Evolutionary conservation across 1,284 basidiomycete species (phyloP), one percentile per base, ranked within the genome.

Genomic region (Xerocomus tenax): DNA sequence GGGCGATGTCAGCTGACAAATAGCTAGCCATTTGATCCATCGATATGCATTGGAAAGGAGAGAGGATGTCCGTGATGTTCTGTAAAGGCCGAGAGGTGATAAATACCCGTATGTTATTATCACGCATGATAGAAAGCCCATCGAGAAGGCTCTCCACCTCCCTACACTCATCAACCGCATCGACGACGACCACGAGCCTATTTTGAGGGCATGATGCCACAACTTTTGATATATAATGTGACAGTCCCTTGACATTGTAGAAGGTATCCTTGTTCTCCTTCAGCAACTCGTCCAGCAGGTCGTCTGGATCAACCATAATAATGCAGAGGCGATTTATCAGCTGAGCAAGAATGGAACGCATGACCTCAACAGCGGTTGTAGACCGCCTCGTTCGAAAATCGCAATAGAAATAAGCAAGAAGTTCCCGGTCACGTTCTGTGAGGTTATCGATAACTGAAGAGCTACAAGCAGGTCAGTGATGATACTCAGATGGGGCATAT

Each of bases 331-430:
- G 40, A 0, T 5, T 2, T 0, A 1, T 16, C 1, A 59, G 15
- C 38, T 55, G 57, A 0, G 44, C 30, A 8, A 59, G 45, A 36
- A 59, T 15, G 12, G 54, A 57, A 4, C 51, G 38, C 36, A 54
- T 50, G 4, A 55, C 57, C 15, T 57, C 55, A 2, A 57, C 16
- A 3, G 57, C 36, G 13, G 7, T 49, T 0, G 54, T 57, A 0
- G 54, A 57, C 9, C 19, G 19, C 5, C 0, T 3, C 2, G 21
- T 46, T 3, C 51, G 40, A 44, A 60, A 60, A 42, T 57, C 56
- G 2, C 58, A 60, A 39, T 60, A 60, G 34, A 59, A 57, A 19
- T 51, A 52, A 1, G 8, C 41, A 5, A 59, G 25, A 15, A 44
- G 2, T 18, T 55, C 55, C 3, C 21, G 30, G 4, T 42, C 34